Percentiles rank a stretch among this genome's conserved stretches.
Conservation (phyloP, 225 moss, liverwort and hornwort genomes). For the Marchantia paleacea region DNA sequence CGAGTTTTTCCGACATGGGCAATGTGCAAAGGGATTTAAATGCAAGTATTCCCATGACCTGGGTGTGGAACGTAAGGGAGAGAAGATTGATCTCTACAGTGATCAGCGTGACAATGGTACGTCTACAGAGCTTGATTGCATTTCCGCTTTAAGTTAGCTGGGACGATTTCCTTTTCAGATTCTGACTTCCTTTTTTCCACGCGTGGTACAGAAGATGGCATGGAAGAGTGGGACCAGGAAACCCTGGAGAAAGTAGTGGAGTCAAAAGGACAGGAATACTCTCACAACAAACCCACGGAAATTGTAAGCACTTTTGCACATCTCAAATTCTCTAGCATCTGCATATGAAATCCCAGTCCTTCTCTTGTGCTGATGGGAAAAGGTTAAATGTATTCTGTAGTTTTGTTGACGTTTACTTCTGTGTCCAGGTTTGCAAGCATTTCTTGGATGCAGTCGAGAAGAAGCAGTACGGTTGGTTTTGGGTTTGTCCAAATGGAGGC, state of each 20-base stretch:
- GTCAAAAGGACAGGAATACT: constrained; percentile 72
- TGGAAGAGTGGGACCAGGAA: constrained; percentile 99
- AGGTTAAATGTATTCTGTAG: background rate
- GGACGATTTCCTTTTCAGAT: background rate
- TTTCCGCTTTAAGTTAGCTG: constrained; percentile 14
- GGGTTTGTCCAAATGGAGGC: constrained; percentile 97
- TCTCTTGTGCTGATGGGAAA: too few species aligned
- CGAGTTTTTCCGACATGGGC: constrained; percentile 92
- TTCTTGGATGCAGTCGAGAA: constrained; percentile 94
- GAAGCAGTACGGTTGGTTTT: constrained; percentile 99
- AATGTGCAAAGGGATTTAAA: constrained; percentile 95
- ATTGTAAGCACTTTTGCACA: constrained; percentile 50
- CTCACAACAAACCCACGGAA: constrained; percentile 86
- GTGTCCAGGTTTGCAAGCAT: constrained; percentile 82
- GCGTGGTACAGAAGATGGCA: constrained; percentile 38
- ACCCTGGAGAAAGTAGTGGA: constrained; percentile 91
- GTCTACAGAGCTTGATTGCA: background rate
- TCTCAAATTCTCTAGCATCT: background rate
- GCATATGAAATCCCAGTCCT: background rate
- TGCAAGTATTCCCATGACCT: constrained; percentile 99
- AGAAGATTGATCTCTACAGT: constrained; percentile 99
- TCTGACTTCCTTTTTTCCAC: background rate
- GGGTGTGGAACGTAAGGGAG: constrained; percentile 95
- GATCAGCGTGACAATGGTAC: constrained; percentile 74
- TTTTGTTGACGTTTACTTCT: too few species aligned